A percentile compares a stretch with the other conserved stretches of the same genome.
These are phyloP conservation scores for Lentinus polychrous DNA, from an alignment of 1,284 basidiomycete genomes.

Conservation along the genomic window DNA sequence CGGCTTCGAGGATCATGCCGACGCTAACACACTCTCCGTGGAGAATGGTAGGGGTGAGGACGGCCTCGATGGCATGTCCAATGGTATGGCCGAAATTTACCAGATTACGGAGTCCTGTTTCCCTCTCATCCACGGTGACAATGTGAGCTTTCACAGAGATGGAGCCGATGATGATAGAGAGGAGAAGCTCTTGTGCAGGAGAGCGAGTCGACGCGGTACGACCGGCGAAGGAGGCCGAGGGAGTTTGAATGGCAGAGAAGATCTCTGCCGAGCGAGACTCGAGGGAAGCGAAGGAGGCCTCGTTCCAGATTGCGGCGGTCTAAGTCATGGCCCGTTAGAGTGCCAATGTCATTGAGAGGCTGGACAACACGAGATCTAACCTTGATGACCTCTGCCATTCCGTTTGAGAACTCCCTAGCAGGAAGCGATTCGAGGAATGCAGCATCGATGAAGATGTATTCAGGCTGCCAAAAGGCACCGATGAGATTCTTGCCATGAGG, in stretches of 20 bases:
- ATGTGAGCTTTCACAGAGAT: constrained; percentile 93
- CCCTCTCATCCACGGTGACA: constrained; percentile 91
- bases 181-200: constrained; percentile 63
- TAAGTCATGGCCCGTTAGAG: constrained; percentile 24
- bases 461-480: constrained; percentile 97
- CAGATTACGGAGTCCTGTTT: constrained; percentile 91
- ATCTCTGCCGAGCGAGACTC: constrained; percentile 83
- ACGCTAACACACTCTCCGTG: constrained; percentile 93
- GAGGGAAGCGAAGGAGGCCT: constrained; percentile 77
- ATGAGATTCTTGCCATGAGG: constrained; percentile 97
- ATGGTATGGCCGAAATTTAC: constrained; percentile 98
- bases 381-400: constrained; percentile 99
- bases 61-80: constrained; percentile 93
- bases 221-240: constrained; percentile 55
- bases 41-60: constrained; percentile 84
- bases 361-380: constrained; percentile 33
- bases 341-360: constrained; percentile 3
- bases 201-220: constrained; percentile 65
- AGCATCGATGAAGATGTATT: constrained; percentile 96
- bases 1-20: constrained; percentile 92
- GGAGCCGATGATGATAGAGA: constrained; percentile 81
- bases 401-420: constrained; percentile 90
- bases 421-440: constrained; percentile 94
- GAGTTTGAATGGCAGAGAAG: constrained; percentile 74
- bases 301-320: constrained; percentile 97